Evolutionary conservation across 805 yeast genomes (phyloP).

Genomic region (Wickerhamomyces kurtzmanii): DNA sequence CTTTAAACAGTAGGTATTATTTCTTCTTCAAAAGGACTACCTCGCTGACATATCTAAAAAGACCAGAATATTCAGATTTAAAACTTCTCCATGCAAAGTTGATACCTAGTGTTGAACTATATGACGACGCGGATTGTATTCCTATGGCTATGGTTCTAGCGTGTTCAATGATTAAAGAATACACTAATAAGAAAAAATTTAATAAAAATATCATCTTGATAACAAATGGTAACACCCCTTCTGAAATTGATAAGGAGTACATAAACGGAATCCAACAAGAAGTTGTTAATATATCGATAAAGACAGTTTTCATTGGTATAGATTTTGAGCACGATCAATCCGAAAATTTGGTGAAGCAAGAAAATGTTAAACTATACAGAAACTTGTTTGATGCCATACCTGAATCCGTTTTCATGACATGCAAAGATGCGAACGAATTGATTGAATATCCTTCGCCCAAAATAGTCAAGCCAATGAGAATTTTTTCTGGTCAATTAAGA

Average conservation of each 20-base stretch:
- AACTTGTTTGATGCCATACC: conserved; percentile 4
- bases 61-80: not conserved
- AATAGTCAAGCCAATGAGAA: conserved; percentile 34
- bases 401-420: conserved; percentile 5
- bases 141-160: conserved; percentile 6
- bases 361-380: conserved; percentile 5
- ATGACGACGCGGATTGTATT: conserved; percentile 7
- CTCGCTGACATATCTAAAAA: not conserved
- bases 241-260: conserved; percentile 8
- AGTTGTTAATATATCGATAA: conserved; percentile 6
- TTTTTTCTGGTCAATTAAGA: conserved; percentile 37
- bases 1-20: conserved; percentile 12
- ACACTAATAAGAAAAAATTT: conserved; percentile 11
- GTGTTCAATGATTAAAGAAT: conserved; percentile 5
- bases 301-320: conserved; percentile 10
- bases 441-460: conserved; percentile 20
- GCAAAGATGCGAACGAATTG: conserved; percentile 9
- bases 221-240: conserved; percentile 9
- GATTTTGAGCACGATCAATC: conserved; percentile 10
- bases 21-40: not conserved
- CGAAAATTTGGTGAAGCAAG: not conserved
- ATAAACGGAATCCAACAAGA: conserved; percentile 3
- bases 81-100: conserved; percentile 1
- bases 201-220: conserved; percentile 14
- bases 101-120: too few species aligned